Percentiles rank a stretch among this genome's conserved stretches.
Conservation (phyloP, 2,329 filamentous ascomycete genomes). For the Septoria linicola region DNA sequence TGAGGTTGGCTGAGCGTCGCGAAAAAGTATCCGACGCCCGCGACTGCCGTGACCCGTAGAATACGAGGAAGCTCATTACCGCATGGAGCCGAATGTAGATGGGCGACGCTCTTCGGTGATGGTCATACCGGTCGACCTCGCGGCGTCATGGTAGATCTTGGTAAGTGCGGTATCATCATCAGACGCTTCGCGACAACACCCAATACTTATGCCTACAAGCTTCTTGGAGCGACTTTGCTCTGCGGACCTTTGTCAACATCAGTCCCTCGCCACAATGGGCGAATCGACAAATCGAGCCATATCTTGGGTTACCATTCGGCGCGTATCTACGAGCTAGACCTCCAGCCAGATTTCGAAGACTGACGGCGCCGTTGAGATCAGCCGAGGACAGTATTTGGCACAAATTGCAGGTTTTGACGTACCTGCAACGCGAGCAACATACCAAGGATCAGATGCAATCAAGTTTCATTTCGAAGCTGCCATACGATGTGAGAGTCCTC, state of each 20-base stretch:
- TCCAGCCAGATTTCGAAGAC: slow-evolving; percentile 29
- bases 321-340: slow-evolving; percentile 32
- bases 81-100: no score
- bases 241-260: slow-evolving; percentile 32
- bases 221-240: slow-evolving; percentile 34
- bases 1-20: no score
- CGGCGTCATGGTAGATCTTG: slow-evolving; percentile 21
- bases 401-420: slow-evolving; percentile 28
- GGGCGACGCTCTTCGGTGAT: no score
- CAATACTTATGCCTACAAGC: slow-evolving; percentile 20
- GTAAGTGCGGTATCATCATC: slow-evolving; percentile 15
- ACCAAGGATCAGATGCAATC: slow-evolving; percentile 30
- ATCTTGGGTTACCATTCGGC: slow-evolving; percentile 36
- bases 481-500: slow-evolving; percentile 36
- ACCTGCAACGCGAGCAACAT: slow-evolving; percentile 26
- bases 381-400: slow-evolving; percentile 30
- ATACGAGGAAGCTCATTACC: no score
- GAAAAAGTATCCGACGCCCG: no score
- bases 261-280: slow-evolving; percentile 37
- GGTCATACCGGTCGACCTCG: not conserved
- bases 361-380: slow-evolving; percentile 32
- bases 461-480: slow-evolving; percentile 31
- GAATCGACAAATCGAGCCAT: slow-evolving; percentile 33
- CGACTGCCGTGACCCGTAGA: no score
- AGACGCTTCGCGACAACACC: no score